phyloP scores from a whole-genome alignment of 2,329 filamentous ascomycete genomes.

The Trichoderma guizhouense region DNA sequence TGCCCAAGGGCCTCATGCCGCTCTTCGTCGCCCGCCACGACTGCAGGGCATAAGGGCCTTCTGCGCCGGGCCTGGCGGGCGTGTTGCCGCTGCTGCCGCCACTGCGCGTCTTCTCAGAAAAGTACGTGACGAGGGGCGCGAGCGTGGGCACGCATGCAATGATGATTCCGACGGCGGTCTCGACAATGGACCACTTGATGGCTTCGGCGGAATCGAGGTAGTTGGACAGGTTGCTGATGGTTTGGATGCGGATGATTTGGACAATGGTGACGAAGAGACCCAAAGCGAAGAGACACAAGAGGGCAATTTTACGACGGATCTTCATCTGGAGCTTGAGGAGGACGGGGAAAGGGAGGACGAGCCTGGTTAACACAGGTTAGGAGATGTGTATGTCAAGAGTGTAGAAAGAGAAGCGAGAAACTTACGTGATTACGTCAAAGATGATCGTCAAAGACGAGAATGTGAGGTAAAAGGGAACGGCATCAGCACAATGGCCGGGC shows the following conservation, averaged over 20 bases:
- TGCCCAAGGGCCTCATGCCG: constrained; percentile 24
- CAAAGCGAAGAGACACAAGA: constrained; percentile 44
- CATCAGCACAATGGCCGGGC: constrained; percentile 37
- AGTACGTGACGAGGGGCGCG: constrained; percentile 39
- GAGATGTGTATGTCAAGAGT: neutral
- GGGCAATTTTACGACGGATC: constrained; percentile 39
- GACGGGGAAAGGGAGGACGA: constrained; percentile 41
- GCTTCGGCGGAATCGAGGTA: constrained; percentile 43
- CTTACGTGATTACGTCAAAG: constrained; percentile 41
- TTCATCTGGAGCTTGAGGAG: constrained; percentile 37
- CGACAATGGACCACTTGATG: constrained; percentile 46
- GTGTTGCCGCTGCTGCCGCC: constrained; percentile 20
- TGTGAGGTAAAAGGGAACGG: constrained; percentile 42
- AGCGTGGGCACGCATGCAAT: constrained; percentile 42
- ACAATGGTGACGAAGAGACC: constrained; percentile 51
- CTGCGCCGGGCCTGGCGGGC: neutral
- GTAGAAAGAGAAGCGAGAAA: neutral
- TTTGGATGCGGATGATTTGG: constrained; percentile 49
- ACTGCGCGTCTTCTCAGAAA: constrained; percentile 28
- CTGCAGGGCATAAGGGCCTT: constrained; percentile 27
- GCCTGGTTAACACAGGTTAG: constrained; percentile 26
- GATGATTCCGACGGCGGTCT: constrained; percentile 43
- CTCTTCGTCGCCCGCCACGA: constrained; percentile 25
- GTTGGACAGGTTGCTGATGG: constrained; percentile 42
- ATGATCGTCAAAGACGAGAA: constrained; percentile 40